Conservation (phyloP, 2,329 filamentous ascomycete genomes). For the Pseudocercospora fuligena region DNA sequence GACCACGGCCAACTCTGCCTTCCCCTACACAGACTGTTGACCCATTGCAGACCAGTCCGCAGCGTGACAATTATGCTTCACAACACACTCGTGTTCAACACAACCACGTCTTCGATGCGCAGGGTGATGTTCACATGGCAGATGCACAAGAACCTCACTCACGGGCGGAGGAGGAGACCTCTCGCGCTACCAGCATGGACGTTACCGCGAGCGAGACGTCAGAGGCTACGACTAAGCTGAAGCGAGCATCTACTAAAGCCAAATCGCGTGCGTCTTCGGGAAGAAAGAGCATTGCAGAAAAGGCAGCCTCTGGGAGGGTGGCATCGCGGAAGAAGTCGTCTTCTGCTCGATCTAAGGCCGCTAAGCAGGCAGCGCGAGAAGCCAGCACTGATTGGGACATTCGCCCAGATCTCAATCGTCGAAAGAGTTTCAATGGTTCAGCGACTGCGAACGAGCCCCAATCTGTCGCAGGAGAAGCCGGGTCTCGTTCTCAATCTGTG, state of each 20-base stretch:
- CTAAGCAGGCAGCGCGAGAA: constrained; percentile 24
- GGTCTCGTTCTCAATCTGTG: constrained; percentile 34
- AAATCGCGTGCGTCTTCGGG: constrained; percentile 49
- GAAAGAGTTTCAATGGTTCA: constrained; percentile 36
- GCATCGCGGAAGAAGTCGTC: constrained; percentile 41
- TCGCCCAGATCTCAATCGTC: constrained; percentile 23
- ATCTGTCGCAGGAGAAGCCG: background rate
- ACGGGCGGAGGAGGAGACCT: constrained; percentile 44
- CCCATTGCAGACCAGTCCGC: constrained; percentile 20
- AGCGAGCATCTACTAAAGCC: constrained; percentile 52
- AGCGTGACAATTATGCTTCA: constrained; percentile 11
- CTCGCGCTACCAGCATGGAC: constrained; percentile 34
- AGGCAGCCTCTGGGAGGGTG: constrained; percentile 36
- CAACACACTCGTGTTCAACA: background rate
- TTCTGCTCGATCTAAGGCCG: constrained; percentile 39
- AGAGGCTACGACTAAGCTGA: constrained; percentile 26
- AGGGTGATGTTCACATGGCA: constrained; percentile 19
- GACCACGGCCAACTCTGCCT: constrained; percentile 27
- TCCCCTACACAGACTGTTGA: constrained; percentile 33
- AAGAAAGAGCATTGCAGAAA: constrained; percentile 43
- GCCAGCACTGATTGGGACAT: constrained; percentile 16
- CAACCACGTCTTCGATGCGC: background rate
- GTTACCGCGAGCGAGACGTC: constrained; percentile 30
- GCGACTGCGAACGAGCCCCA: background rate
- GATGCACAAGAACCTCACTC: constrained; percentile 45